Base-by-base conservation (phyloP, 768 basidiomycete species). In the Tulasnella calospora region DNA sequence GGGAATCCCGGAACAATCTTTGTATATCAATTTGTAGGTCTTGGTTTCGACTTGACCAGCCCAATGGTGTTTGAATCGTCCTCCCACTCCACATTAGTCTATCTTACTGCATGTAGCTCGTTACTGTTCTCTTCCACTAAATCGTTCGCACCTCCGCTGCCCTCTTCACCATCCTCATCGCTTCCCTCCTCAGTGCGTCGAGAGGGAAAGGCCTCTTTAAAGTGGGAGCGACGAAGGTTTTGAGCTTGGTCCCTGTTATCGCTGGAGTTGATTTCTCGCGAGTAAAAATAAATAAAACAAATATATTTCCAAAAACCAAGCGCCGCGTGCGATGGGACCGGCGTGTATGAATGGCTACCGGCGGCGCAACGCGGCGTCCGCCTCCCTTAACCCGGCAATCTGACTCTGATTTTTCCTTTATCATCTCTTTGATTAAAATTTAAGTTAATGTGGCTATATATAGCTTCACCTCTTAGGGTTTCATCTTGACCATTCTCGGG, bases 101-200 rank as follows among this genome's bases (percentile, higher is more conserved):
- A n/a, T n/a, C n/a, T n/a, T n/a, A n/a, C n/a, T n/a, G n/a, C n/a
- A n/a, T 97, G 33, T 88, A 92, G 80, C 86, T 97, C 27, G 96
- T 98, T 47, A 96, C 96, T 8, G 89, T 97, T 23, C 95, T 96
- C 7, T 98, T 99, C 83, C 98, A 99, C 84, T 97, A 99, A 87
- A 95, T 99, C 77, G 91, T 99, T 47, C 92, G 98, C 38, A 94
- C 96, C 6, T 89, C 93, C 27, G 93, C 97, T 0, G 97, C 98
- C 0, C 88, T 99, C 73, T 98, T 99, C 86, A 96, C 94, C 33
- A 92, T 98, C 81, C 74, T 91, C 47, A 88, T 98, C 76, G 91
- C 95, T 0, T 86, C 88, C 74, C 79, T 91, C n/a, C 83, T 99
- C 47, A 88, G 94, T 44, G 88, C 89, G 71, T 86, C 88, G 10